phyloP scores from a whole-genome alignment of 768 basidiomycete species.

The Pisolithus sp. region DNA sequence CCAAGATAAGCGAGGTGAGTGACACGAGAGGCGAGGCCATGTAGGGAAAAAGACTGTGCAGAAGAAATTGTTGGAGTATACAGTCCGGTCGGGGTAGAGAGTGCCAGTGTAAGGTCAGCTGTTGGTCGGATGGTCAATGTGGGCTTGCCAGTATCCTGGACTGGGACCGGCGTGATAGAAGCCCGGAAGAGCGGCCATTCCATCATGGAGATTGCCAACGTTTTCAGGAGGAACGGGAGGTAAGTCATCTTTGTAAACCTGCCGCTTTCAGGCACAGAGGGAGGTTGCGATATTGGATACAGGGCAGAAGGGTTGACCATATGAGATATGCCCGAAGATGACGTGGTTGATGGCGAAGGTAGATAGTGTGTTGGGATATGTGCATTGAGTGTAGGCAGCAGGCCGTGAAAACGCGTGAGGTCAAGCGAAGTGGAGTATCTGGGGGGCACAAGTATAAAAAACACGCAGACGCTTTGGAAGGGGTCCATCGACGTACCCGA shows the following conservation, averaged over 20 bases:
- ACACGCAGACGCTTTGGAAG: neutral
- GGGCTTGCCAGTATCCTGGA: constrained; percentile 40
- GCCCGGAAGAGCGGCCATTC: constrained; percentile 83
- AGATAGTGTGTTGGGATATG: constrained; percentile 59
- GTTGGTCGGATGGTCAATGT: constrained; percentile 66
- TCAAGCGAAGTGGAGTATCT: constrained; percentile 75
- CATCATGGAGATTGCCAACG: constrained; percentile 70
- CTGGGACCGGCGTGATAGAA: constrained; percentile 48
- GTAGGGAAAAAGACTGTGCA: constrained; percentile 52
- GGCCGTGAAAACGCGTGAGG: constrained; percentile 57
- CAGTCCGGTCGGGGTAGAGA: constrained; percentile 77
- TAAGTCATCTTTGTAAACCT: constrained; percentile 68
- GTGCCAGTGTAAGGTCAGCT: constrained; percentile 69
- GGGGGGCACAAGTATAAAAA: constrained; percentile 1
- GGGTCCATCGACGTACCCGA: constrained; percentile 45
- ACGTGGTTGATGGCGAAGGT: constrained; percentile 34
- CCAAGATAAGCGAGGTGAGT: constrained; percentile 58
- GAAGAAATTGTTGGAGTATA: constrained; percentile 69
- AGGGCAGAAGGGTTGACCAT: constrained; percentile 36
- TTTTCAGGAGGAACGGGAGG: constrained; percentile 79
- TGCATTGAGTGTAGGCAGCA: constrained; percentile 59
- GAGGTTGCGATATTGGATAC: constrained; percentile 33
- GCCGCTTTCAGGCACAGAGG: constrained; percentile 42
- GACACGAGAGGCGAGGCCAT: constrained; percentile 54
- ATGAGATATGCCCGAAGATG: constrained; percentile 13